Evolutionary conservation across 164 flowering plant species (phyloP).

Genomic region (Chloranthus sessilifolius): DNA sequence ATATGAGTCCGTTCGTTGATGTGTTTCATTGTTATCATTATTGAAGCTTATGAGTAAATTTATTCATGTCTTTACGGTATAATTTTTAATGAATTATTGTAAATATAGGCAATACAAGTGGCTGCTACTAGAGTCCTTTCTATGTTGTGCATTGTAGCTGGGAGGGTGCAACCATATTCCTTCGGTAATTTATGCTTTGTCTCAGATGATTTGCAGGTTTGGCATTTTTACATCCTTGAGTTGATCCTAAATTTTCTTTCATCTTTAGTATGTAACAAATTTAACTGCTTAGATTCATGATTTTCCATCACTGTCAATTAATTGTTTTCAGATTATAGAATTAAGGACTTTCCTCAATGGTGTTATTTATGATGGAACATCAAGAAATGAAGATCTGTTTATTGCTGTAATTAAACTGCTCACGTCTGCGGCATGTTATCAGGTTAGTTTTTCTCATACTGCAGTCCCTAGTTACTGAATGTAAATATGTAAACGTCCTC

Average conservation of each 20-base stretch:
- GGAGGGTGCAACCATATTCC: slow-evolving; percentile 35
- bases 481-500: background rate
- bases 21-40: no score
- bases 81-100: no score
- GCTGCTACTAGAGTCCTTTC: slow-evolving; percentile 71
- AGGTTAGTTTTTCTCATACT: slow-evolving; percentile 43
- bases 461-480: background rate
- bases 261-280: background rate
- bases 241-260: slow-evolving; percentile 2
- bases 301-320: slow-evolving; percentile 6
- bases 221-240: background rate
- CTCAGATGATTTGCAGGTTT: slow-evolving; percentile 70
- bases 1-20: no score
- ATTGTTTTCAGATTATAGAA: slow-evolving; percentile 46
- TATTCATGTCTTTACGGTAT: no score
- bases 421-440: slow-evolving; percentile 69
- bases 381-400: slow-evolving; percentile 50
- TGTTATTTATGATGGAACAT: slow-evolving; percentile 40
- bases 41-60: no score
- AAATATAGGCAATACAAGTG: slow-evolving; percentile 80
- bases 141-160: slow-evolving; percentile 41
- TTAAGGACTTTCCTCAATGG: slow-evolving; percentile 38
- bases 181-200: slow-evolving; percentile 47
- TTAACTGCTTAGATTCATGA: background rate
- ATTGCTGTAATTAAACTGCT: slow-evolving; percentile 54